Evolutionary conservation across 768 basidiomycete genomes (phyloP).

Genomic region (Trametes coccinea): DNA sequence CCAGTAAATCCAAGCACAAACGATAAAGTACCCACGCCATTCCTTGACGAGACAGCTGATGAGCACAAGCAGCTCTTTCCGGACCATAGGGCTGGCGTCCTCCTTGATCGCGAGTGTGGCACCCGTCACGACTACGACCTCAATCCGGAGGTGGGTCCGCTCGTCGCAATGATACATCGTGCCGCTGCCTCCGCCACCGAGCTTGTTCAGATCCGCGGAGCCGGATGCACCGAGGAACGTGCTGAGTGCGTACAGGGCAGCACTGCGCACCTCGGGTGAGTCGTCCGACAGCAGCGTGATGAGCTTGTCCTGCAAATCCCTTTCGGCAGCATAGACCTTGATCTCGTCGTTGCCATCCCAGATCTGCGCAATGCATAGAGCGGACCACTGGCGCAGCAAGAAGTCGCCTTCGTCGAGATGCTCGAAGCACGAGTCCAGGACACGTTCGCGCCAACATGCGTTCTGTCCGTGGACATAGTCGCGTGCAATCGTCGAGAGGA

Average conservation of each 20-base stretch:
- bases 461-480: constrained; percentile 86
- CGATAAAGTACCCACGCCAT: constrained; percentile 94
- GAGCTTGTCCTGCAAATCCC: constrained; percentile 79
- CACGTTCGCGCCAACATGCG: constrained; percentile 76
- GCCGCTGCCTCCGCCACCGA: constrained; percentile 84
- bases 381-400: constrained; percentile 90
- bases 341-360: constrained; percentile 94
- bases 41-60: constrained; percentile 94
- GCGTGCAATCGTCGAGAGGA: constrained; percentile 86
- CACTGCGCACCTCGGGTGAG: constrained; percentile 90
- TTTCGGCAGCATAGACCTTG: constrained; percentile 78
- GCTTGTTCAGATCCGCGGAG: constrained; percentile 60
- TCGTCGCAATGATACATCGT: constrained; percentile 76
- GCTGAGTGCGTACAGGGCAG: constrained; percentile 87
- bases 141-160: constrained; percentile 81
- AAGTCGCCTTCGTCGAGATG: constrained; percentile 89
- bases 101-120: constrained; percentile 87
- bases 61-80: constrained; percentile 90
- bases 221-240: constrained; percentile 93
- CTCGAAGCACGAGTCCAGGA: constrained; percentile 86
- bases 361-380: constrained; percentile 90
- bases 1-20: constrained; percentile 96
- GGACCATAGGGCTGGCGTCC: constrained; percentile 94
- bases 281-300: constrained; percentile 80
- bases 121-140: constrained; percentile 89